Conservation (phyloP, 371 early-diverging fungal species). For the Zopfochytrium polystomum region DNA sequence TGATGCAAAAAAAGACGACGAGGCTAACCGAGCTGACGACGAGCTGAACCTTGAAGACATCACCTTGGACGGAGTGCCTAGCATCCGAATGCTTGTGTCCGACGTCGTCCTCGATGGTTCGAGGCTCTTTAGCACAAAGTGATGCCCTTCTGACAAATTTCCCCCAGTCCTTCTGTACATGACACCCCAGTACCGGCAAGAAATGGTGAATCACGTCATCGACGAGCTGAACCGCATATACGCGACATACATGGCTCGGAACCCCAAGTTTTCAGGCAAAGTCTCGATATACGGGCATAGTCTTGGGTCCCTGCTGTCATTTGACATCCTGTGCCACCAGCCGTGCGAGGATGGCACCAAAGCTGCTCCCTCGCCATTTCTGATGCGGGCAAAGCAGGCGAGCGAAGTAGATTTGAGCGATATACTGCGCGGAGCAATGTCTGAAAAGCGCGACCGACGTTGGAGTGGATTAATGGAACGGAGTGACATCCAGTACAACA, state of each 20-base stretch:
- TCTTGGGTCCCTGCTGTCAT: constrained; percentile 71
- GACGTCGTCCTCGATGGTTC: constrained; percentile 79
- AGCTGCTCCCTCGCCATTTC: background rate
- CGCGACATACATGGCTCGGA: constrained; percentile 57
- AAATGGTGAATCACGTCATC: constrained; percentile 72
- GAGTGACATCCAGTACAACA: constrained; percentile 28
- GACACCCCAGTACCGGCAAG: constrained; percentile 74
- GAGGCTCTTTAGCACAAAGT: constrained; percentile 7
- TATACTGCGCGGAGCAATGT: constrained; percentile 23
- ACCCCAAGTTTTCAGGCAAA: constrained; percentile 77
- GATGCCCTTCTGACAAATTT: background rate
- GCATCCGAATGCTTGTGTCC: constrained; percentile 73
- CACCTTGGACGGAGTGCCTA: constrained; percentile 74
- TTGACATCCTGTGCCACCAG: constrained; percentile 67
- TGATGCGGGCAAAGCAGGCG: constrained; percentile 5
- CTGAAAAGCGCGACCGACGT: constrained; percentile 13
- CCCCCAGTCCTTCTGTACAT: constrained; percentile 72
- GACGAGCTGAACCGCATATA: constrained; percentile 73
- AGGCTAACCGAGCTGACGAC: constrained; percentile 1
- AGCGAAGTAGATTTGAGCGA: constrained; percentile 45
- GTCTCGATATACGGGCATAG: constrained; percentile 79
- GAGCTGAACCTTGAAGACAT: constrained; percentile 66
- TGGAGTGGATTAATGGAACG: constrained; percentile 37
- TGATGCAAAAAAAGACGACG: constrained; percentile 11
- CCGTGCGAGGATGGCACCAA: background rate